phyloP scores from a whole-genome alignment of 768 basidiomycete genomes.

The Sistotremastrum suecicum region DNA sequence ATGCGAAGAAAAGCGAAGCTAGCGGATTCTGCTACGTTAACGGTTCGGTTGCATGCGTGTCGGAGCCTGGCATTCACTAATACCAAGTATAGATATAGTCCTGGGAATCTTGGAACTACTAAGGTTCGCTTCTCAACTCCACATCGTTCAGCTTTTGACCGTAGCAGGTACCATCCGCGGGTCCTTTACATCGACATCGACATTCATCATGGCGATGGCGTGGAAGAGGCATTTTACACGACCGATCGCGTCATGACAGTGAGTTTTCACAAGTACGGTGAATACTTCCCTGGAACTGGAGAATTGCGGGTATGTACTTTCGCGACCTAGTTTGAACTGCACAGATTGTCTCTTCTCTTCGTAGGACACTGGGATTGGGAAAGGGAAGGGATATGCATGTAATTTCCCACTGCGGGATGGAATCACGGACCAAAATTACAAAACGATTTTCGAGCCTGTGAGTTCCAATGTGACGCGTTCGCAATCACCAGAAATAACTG shows the following conservation, averaged over 20 bases:
- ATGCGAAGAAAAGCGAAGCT: conserved; percentile 98
- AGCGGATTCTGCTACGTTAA: conserved; percentile 99
- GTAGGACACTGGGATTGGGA: conserved; percentile 84
- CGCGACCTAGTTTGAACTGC: not conserved
- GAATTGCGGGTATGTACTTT: conserved; percentile 59
- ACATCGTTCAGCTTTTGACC: not conserved
- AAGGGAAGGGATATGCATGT: conserved; percentile 86
- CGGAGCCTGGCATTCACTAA: not conserved
- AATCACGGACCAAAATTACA: conserved; percentile 89
- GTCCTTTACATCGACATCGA: conserved; percentile 99
- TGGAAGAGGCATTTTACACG: conserved; percentile 98
- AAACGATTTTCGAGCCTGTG: conserved; percentile 90
- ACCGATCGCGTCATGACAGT: conserved; percentile 98
- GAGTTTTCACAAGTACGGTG: conserved; percentile 97
- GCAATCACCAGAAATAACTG: not conserved
- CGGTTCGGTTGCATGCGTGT: conserved; percentile 33
- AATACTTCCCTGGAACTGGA: conserved; percentile 99
- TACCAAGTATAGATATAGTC: conserved; percentile 65
- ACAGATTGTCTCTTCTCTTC: conserved; percentile 7
- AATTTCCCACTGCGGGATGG: conserved; percentile 95
- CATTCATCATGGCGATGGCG: conserved; percentile 97
- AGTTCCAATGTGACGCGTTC: conserved; percentile 14
- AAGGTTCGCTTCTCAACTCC: conserved; percentile 30
- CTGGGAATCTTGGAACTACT: conserved; percentile 91
- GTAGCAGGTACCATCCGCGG: conserved; percentile 72